phyloP scores from a whole-genome alignment of 2,329 filamentous ascomycete genomes.

The Rhynchosporium graminicola region DNA sequence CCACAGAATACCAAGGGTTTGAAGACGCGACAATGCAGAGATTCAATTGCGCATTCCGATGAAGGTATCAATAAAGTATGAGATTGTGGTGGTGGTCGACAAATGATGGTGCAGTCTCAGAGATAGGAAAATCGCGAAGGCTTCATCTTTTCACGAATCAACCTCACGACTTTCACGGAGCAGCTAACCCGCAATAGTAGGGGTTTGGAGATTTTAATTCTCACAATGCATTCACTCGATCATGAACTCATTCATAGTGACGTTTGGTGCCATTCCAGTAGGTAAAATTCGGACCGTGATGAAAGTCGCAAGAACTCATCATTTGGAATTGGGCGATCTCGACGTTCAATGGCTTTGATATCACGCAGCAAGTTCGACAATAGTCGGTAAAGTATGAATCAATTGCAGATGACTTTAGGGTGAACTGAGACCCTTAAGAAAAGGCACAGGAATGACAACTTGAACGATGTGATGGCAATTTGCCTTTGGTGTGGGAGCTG shows the following conservation, averaged over 20 bases:
- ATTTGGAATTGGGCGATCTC: constrained; percentile 21
- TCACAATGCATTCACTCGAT: background rate
- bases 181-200: constrained; percentile 8
- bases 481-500: constrained; percentile 28
- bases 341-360: constrained; percentile 19
- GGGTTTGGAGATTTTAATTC: background rate
- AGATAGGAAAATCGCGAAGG: constrained; percentile 30
- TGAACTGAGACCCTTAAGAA: constrained; percentile 14
- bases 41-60: constrained; percentile 6
- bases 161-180: constrained; percentile 16
- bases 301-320: constrained; percentile 18
- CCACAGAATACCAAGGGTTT: too few relatives aligned
- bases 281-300: constrained; percentile 10
- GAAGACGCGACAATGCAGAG: too few relatives aligned
- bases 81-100: constrained; percentile 23
- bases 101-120: constrained; percentile 18
- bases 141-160: constrained; percentile 27
- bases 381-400: constrained; percentile 17
- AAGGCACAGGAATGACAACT: constrained; percentile 10
- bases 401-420: constrained; percentile 17
- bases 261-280: constrained; percentile 3
- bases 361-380: constrained; percentile 26
- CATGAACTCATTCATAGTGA: constrained; percentile 4
- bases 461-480: constrained; percentile 25
- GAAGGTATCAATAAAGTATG: constrained; percentile 11